Conservation (phyloP, 1,284 basidiomycete species). For the Ganoderma sinense region DNA sequence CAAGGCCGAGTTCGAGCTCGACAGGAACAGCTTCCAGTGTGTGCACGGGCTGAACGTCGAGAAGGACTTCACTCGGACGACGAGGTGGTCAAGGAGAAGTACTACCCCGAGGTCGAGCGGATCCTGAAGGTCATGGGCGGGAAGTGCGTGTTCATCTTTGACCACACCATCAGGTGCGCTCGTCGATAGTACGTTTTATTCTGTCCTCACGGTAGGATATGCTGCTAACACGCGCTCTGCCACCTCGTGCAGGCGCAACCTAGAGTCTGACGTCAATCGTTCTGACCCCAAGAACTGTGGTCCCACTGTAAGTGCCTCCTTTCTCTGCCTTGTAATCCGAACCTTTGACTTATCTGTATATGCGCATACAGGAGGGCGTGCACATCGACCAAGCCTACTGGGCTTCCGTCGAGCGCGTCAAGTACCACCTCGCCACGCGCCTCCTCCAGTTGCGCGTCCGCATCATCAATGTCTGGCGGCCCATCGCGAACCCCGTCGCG, state of each 20-base stretch:
- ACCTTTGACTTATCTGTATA: neutral
- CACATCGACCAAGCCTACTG: slow-evolving; percentile 68
- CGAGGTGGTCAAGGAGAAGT: slow-evolving; percentile 43
- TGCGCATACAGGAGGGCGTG: slow-evolving; percentile 41
- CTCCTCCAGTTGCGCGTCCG: no score
- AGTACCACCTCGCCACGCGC: slow-evolving; percentile 59
- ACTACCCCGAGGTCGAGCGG: slow-evolving; percentile 52
- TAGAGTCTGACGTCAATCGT: slow-evolving; percentile 19
- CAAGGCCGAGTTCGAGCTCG: slow-evolving; percentile 44
- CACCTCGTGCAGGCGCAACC: slow-evolving; percentile 27
- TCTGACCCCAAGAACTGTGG: slow-evolving; percentile 32
- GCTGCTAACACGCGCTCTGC: neutral
- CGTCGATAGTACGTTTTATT: slow-evolving; percentile 21
- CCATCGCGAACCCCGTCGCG: no score
- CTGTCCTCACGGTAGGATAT: no score
- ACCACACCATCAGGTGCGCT: slow-evolving; percentile 50
- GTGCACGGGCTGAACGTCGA: no score
- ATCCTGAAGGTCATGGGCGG: slow-evolving; percentile 51
- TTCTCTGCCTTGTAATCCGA: no score
- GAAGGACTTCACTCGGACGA: slow-evolving; percentile 52
- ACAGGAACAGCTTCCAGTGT: slow-evolving; percentile 54
- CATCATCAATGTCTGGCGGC: no score
- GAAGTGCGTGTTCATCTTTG: slow-evolving; percentile 51
- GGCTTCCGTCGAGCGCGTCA: slow-evolving; percentile 58
- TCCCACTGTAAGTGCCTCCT: slow-evolving; percentile 42